Percentiles rank a stretch among this genome's conserved stretches.
Conservation (phyloP, 805 yeast genomes). For the Candida multigemmis region DNA sequence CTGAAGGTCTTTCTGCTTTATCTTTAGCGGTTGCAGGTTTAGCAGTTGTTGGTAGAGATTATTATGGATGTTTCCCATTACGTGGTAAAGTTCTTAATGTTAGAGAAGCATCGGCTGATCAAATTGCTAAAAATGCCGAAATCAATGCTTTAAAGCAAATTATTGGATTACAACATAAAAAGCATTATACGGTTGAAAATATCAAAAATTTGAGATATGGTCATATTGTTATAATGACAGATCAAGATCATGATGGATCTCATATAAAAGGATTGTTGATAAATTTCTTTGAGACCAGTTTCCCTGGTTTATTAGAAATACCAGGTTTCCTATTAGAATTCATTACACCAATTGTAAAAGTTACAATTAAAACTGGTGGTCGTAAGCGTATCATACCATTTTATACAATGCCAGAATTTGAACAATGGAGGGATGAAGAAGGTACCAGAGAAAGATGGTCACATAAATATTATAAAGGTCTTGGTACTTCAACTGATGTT, state of each 20-base stretch:
- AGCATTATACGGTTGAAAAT: slow-evolving; percentile 54
- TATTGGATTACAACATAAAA: slow-evolving; percentile 91
- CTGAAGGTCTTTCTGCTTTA: slow-evolving; percentile 96
- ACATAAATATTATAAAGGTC: slow-evolving; percentile 95
- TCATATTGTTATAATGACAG: slow-evolving; percentile 97
- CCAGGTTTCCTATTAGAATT: slow-evolving; percentile 92
- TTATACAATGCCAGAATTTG: slow-evolving; percentile 94
- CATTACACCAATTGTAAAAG: slow-evolving; percentile 94
- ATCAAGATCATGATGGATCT: slow-evolving; percentile 99
- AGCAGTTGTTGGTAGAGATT: slow-evolving; percentile 91
- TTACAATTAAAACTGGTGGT: slow-evolving; percentile 60
- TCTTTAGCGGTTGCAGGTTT: slow-evolving; percentile 89
- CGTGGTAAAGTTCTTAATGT: slow-evolving; percentile 94
- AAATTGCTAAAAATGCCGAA: slow-evolving; percentile 85
- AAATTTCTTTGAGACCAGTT: slow-evolving; percentile 85
- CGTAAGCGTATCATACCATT: slow-evolving; percentile 57
- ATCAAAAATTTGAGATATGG: slow-evolving; percentile 80
- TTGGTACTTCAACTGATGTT: slow-evolving; percentile 83
- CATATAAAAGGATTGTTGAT: slow-evolving; percentile 95
- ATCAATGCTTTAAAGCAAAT: slow-evolving; percentile 93
- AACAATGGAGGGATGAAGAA: slow-evolving; percentile 81
- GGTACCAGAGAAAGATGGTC: slow-evolving; percentile 73
- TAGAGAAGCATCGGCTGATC: slow-evolving; percentile 95
- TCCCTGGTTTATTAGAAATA: slow-evolving; percentile 84
- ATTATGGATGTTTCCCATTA: slow-evolving; percentile 90